phyloP scores from a whole-genome alignment of 169 alveolate genomes.

The Plasmodium fragile region DNA sequence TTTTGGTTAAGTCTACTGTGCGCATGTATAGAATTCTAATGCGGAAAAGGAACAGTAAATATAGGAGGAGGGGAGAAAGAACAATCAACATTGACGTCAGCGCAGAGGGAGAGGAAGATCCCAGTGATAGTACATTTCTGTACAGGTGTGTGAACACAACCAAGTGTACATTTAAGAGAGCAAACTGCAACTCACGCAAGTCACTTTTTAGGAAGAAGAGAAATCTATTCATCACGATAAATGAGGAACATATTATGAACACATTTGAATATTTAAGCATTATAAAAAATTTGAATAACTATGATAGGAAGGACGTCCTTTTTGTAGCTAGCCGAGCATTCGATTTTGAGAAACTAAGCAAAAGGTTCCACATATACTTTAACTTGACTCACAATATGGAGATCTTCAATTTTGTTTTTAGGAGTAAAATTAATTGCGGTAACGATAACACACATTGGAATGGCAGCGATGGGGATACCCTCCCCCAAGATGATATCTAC shows the following conservation, averaged over 20 bases:
- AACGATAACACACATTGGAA: neutral
- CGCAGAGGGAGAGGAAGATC: neutral
- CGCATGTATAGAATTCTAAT: constrained; percentile 9
- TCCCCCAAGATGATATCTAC: neutral
- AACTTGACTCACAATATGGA: constrained; percentile 41
- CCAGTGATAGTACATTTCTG: neutral
- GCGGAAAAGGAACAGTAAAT: constrained; percentile 3
- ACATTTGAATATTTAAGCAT: constrained; percentile 20
- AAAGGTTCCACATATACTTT: constrained; percentile 48
- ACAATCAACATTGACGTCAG: neutral
- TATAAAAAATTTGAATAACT: constrained; percentile 42
- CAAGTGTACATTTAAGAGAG: neutral
- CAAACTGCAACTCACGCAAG: neutral
- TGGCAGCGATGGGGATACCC: neutral
- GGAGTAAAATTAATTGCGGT: neutral
- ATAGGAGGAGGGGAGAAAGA: neutral
- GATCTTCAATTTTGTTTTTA: constrained; percentile 9
- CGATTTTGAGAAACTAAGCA: constrained; percentile 64
- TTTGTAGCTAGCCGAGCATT: constrained; percentile 54
- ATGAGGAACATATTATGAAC: constrained; percentile 48
- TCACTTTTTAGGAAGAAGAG: constrained; percentile 28
- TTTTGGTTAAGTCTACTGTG: constrained; percentile 7
- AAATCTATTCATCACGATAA: constrained; percentile 42
- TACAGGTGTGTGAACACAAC: neutral
- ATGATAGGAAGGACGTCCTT: constrained; percentile 41